Conservation (phyloP, 352 stramenopile species). For the Phytophthora sp. region DNA sequence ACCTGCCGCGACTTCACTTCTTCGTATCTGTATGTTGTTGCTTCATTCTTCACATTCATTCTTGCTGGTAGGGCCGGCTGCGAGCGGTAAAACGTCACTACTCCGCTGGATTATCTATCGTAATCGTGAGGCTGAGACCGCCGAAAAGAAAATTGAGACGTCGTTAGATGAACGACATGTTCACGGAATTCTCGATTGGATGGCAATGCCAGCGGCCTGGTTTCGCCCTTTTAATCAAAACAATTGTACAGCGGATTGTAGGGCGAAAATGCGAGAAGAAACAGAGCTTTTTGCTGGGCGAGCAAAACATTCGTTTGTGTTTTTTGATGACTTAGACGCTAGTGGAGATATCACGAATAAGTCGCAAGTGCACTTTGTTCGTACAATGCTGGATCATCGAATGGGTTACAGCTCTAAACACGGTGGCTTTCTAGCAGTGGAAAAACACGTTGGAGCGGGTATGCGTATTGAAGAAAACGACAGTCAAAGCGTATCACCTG, state of each 20-base stretch:
- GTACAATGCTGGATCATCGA: slow-evolving; percentile 55
- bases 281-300: slow-evolving; percentile 39
- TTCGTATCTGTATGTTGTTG: slow-evolving; percentile 46
- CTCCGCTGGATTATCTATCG: slow-evolving; percentile 42
- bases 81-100: slow-evolving; percentile 58
- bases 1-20: slow-evolving; percentile 19
- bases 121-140: slow-evolving; percentile 44
- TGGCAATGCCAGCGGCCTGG: slow-evolving; percentile 45
- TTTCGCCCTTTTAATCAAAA: slow-evolving; percentile 31
- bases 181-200: slow-evolving; percentile 56
- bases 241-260: neutral
- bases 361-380: slow-evolving; percentile 46
- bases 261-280: slow-evolving; percentile 44
- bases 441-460: slow-evolving; percentile 46
- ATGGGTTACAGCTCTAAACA: slow-evolving; percentile 41
- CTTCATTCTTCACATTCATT: slow-evolving; percentile 52
- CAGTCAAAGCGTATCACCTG: neutral
- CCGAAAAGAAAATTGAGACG: slow-evolving; percentile 51
- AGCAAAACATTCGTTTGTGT: slow-evolving; percentile 45
- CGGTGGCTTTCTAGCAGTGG: slow-evolving; percentile 28
- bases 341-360: slow-evolving; percentile 5
- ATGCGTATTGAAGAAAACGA: slow-evolving; percentile 31
- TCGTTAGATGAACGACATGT: slow-evolving; percentile 50
- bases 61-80: slow-evolving; percentile 47
- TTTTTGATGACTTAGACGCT: slow-evolving; percentile 58